Evolutionary conservation across 2,329 filamentous ascomycete genomes (phyloP).

Genomic region (Epichloe gansuensis): DNA sequence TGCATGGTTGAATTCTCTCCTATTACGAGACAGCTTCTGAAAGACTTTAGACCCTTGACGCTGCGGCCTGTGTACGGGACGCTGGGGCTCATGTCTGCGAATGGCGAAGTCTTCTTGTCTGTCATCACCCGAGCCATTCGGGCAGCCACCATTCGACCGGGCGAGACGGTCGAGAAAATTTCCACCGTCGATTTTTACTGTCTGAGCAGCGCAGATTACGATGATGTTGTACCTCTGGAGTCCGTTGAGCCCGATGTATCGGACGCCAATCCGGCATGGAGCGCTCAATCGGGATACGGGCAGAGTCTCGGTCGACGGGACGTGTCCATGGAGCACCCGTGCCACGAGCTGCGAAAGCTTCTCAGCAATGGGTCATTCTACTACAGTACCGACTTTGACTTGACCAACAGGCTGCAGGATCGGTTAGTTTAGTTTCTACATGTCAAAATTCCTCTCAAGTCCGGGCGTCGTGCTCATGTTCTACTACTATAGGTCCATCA

Average conservation of each 20-base stretch:
- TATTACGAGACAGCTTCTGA: slow-evolving; percentile 50
- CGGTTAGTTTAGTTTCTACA: slow-evolving; percentile 40
- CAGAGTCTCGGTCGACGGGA: slow-evolving; percentile 51
- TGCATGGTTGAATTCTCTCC: slow-evolving; percentile 84
- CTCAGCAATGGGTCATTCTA: slow-evolving; percentile 92
- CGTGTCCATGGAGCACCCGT: slow-evolving; percentile 69
- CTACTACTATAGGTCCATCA: slow-evolving; percentile 45
- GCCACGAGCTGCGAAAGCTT: slow-evolving; percentile 79
- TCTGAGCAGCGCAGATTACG: slow-evolving; percentile 74
- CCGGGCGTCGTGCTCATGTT: background rate
- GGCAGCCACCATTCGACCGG: slow-evolving; percentile 71
- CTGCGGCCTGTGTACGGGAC: slow-evolving; percentile 70
- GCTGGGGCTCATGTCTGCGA: slow-evolving; percentile 72
- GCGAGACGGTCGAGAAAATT: slow-evolving; percentile 83
- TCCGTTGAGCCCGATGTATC: slow-evolving; percentile 35
- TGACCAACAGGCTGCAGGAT: slow-evolving; percentile 87
- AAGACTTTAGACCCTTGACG: slow-evolving; percentile 64
- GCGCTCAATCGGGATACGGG: slow-evolving; percentile 26
- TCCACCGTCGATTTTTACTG: slow-evolving; percentile 85
- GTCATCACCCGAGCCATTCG: slow-evolving; percentile 70
- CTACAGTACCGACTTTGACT: slow-evolving; percentile 95
- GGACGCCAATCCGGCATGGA: slow-evolving; percentile 35
- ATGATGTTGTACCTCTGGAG: slow-evolving; percentile 53
- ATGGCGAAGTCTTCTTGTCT: slow-evolving; percentile 77
- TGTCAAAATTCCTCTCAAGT: background rate